Base-by-base conservation (phyloP, 2,329 filamentous ascomycete genomes). In the Apiospora malaysiana region DNA sequence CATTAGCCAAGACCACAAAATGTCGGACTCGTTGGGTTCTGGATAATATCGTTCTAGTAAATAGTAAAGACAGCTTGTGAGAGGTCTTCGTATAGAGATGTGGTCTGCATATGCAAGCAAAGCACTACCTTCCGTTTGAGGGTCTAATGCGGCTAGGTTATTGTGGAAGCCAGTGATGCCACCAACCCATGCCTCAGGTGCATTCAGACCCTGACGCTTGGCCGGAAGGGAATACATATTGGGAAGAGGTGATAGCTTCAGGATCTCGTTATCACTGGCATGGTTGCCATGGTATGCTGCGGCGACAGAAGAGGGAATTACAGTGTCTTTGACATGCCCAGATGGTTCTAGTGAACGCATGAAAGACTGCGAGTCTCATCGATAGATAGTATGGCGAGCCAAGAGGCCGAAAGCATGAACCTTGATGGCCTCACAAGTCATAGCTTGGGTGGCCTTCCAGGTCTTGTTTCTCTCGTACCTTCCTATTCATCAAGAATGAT, bases 401-500 rank as follows among this genome's bases (percentile, higher is more conserved):
- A 32, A 18, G n/a, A 63, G 32, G 6, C 32, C 18, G 32, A 32
- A 63, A 40, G n/a, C 18, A 12, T 23, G 27, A 18, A 63, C 56
- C 56, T 63, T 63, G 56, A 63, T 40, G 56, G 56, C 18, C 56
- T 63, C 32, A 18, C 42, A 12, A n/a, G 14, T 9, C 32, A 63
- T 21, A 40, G 18, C 32, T 37, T 32, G 32, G 56, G 18, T 40
- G 18, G 32, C 51, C 56, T n/a, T 14, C 16, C 40, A 27, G 56
- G 56, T 32, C 56, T 40, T 63, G 21, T 40, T 63, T 63, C 12
- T 10, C 18, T n/a, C n/a, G 18, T 40, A 63, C 56, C 56, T 63
- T 63, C 56, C 56, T 63, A n/a, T 63, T 40, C 32, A 32, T 63
- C 37, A 63, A 32, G 56, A 32, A 23, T 63, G 56, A 63, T 63